These are phyloP conservation scores for Nigrograna mackinnonii DNA, from an alignment of 2,329 filamentous ascomycete species.

Conservation along the genomic window DNA sequence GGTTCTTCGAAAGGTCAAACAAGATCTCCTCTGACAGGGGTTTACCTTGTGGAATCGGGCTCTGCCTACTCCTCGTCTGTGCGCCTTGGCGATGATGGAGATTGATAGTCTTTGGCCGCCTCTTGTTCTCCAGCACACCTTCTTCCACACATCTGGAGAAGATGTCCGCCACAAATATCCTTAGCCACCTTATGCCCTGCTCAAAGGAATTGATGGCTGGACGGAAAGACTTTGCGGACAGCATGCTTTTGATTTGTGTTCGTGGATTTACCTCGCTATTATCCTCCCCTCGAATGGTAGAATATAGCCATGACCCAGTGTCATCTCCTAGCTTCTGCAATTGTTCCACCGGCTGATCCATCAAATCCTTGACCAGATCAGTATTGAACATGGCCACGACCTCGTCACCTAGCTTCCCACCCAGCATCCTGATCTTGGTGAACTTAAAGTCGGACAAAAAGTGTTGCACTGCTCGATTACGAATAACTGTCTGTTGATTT, in stretches of 20 bases:
- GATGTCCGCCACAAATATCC: constrained; percentile 91
- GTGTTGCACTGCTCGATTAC: constrained; percentile 76
- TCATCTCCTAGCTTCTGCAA: constrained; percentile 81
- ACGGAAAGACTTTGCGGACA: constrained; percentile 93
- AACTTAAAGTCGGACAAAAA: constrained; percentile 89
- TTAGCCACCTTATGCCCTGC: constrained; percentile 81
- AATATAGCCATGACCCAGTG: constrained; percentile 83
- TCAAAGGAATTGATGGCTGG: constrained; percentile 79
- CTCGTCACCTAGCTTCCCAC: constrained; percentile 90
- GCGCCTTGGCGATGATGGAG: constrained; percentile 77
- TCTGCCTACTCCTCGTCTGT: constrained; percentile 75
- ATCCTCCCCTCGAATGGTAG: constrained; percentile 84
- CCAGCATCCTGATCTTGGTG: constrained; percentile 92
- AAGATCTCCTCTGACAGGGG: constrained; percentile 72
- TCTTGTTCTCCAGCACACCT: constrained; percentile 82
- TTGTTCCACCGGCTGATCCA: constrained; percentile 73
- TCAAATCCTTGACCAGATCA: constrained; percentile 75
- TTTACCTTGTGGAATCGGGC: constrained; percentile 76
- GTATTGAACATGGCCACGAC: constrained; percentile 80
- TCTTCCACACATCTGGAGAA: constrained; percentile 89
- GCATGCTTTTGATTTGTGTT: constrained; percentile 95
- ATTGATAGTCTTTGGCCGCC: constrained; percentile 83
- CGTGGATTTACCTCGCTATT: constrained; percentile 84
- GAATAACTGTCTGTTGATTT: constrained; percentile 90
- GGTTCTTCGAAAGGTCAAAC: constrained; percentile 73